Evolutionary conservation across 2,329 filamentous ascomycete genomes (phyloP).

Genomic region (Pestalotiopsis sp.): DNA sequence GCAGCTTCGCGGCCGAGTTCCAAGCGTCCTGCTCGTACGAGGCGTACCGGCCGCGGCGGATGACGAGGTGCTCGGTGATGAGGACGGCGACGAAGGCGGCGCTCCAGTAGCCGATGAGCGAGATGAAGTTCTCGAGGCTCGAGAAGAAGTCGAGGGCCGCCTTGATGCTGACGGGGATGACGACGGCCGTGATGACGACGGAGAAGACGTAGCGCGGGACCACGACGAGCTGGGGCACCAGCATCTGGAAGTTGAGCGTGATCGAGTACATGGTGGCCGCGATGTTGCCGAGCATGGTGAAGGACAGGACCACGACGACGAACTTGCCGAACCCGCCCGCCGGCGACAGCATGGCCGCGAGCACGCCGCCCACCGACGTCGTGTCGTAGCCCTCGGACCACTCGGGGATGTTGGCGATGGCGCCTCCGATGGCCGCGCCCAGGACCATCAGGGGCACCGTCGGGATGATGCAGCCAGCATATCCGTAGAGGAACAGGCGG

Average conservation of each 20-base stretch:
- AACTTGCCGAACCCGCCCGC: conserved; percentile 66
- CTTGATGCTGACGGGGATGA: conserved; percentile 61
- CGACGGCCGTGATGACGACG: conserved; percentile 58
- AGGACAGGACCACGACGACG: conserved; percentile 59
- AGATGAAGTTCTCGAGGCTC: conserved; percentile 59
- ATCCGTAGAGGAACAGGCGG: conserved; percentile 56
- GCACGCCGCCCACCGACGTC: conserved; percentile 59
- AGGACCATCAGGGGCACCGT: conserved; percentile 64
- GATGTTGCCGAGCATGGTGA: conserved; percentile 62
- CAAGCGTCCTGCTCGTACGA: conserved; percentile 41
- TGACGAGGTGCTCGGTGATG: conserved; percentile 41
- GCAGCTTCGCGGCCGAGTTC: conserved; percentile 40
- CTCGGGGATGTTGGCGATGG: conserved; percentile 53
- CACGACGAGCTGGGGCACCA: conserved; percentile 57
- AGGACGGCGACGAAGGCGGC: conserved; percentile 57
- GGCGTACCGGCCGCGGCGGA: conserved; percentile 35
- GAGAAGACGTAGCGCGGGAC: conserved; percentile 62
- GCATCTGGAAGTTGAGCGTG: conserved; percentile 66
- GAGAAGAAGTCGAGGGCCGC: conserved; percentile 60
- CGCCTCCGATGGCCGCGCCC: conserved; percentile 66
- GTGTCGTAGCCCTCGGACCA: conserved; percentile 58
- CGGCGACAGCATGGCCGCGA: conserved; percentile 61
- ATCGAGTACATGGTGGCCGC: conserved; percentile 64
- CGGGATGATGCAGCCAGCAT: conserved; percentile 56
- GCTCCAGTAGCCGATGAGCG: conserved; percentile 62